Conservation (phyloP, 2,329 filamentous ascomycete species). For the Ophiobolus disseminans region DNA sequence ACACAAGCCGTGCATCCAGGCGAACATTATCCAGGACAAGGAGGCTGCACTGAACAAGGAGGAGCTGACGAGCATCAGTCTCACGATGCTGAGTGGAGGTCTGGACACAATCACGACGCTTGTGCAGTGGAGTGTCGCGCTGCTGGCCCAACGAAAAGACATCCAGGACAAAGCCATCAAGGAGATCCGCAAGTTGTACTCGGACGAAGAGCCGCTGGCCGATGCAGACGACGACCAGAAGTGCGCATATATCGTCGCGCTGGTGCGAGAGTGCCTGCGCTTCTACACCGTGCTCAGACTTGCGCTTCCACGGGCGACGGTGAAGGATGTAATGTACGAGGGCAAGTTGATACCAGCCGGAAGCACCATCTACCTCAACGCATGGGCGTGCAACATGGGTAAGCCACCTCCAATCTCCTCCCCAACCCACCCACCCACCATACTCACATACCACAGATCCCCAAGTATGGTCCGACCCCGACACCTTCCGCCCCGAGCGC, state of each 20-base stretch:
- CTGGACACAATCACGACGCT: conserved; percentile 72
- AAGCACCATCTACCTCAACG: conserved; percentile 70
- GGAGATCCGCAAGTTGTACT: conserved; percentile 64
- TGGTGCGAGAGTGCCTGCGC: conserved; percentile 68
- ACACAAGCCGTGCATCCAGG: conserved; percentile 70
- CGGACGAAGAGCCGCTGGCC: conserved; percentile 62
- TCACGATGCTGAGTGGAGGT: conserved; percentile 73
- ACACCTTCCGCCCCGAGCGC: conserved; percentile 66
- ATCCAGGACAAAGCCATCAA: conserved; percentile 66
- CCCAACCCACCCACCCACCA: not conserved
- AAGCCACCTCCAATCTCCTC: conserved; percentile 28
- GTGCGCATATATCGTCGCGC: conserved; percentile 67
- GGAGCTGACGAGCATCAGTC: conserved; percentile 69
- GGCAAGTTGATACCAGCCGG: conserved; percentile 66
- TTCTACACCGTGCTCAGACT: conserved; percentile 70
- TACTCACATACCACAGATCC: conserved; percentile 49
- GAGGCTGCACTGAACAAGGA: conserved; percentile 68
- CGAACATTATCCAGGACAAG: conserved; percentile 69
- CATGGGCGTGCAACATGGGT: conserved; percentile 75
- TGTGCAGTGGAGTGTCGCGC: conserved; percentile 69
- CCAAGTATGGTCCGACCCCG: conserved; percentile 65
- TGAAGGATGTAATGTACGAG: conserved; percentile 66
- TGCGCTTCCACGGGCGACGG: conserved; percentile 66
- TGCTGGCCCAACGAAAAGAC: conserved; percentile 66
- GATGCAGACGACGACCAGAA: conserved; percentile 68